phyloP scores from a whole-genome alignment of 1,284 basidiomycete genomes.

The Cerioporus squamosus region DNA sequence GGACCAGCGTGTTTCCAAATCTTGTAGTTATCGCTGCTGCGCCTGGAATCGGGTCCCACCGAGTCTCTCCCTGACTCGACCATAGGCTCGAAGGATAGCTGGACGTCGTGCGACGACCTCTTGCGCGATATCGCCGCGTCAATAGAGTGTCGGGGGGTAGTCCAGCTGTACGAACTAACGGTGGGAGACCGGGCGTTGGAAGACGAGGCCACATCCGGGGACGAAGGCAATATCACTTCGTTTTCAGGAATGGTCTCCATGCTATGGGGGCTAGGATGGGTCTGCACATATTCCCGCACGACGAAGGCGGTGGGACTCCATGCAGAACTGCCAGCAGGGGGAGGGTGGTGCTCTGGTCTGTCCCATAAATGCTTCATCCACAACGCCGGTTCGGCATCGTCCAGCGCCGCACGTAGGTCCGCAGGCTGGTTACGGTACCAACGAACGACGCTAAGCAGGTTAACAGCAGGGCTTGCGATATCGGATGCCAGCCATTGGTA shows the following conservation, averaged over 20 bases:
- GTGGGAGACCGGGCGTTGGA: conserved; percentile 40
- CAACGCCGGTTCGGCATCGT: conserved; percentile 66
- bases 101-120: conserved; percentile 48
- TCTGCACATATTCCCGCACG: conserved; percentile 63
- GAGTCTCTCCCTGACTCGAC: conserved; percentile 36
- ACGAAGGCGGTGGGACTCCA: conserved; percentile 72
- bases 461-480: conserved; percentile 40
- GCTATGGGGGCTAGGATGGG: conserved; percentile 39
- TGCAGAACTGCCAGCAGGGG: conserved; percentile 22
- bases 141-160: conserved; percentile 41
- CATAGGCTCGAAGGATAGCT: conserved; percentile 42
- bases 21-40: conserved; percentile 49
- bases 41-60: conserved; percentile 46
- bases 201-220: conserved; percentile 36
- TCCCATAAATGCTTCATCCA: conserved; percentile 71
- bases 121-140: conserved; percentile 47
- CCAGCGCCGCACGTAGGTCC: conserved; percentile 50
- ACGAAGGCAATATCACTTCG: conserved; percentile 24
- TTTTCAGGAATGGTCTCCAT: conserved; percentile 54
- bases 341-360: conserved; percentile 41
- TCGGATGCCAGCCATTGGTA: conserved; percentile 57
- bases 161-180: conserved; percentile 32
- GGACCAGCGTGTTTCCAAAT: conserved; percentile 38
- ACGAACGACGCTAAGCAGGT: conserved; percentile 52
- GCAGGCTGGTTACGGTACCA: conserved; percentile 61